A percentile compares a stretch with the other conserved stretches of the same genome.
Conservation (phyloP, 108 stramenopile species). For the Fragilaria radians region DNA sequence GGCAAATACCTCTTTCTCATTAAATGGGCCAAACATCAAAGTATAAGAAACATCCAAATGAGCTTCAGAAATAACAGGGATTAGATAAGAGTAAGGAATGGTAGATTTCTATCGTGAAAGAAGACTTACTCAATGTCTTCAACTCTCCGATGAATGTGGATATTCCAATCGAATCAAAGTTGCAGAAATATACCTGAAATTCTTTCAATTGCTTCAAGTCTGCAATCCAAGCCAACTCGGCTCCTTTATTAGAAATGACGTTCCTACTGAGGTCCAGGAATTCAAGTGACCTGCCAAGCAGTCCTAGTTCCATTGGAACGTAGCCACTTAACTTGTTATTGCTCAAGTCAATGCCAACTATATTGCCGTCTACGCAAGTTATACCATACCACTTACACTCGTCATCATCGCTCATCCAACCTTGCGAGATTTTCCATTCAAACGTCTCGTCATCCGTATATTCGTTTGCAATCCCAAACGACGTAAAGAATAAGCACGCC, state of each 20-base stretch:
- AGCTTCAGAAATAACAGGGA: too few species aligned
- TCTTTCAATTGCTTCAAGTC: background rate
- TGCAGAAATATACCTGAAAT: background rate
- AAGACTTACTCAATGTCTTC: constrained; percentile 1
- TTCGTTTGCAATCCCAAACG: constrained; percentile 4
- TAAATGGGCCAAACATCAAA: background rate
- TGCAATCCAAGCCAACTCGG: background rate
- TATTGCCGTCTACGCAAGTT: constrained; percentile 8
- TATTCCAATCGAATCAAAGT: background rate
- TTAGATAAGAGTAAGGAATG: too few species aligned
- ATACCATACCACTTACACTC: constrained; percentile 35
- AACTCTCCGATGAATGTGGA: background rate
- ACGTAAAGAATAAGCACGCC: constrained; percentile 14
- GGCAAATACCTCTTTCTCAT: background rate
- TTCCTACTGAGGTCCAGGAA: background rate
- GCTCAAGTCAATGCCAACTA: constrained; percentile 11
- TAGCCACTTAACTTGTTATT: background rate
- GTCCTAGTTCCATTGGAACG: constrained; percentile 1
- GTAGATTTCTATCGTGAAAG: too few species aligned
- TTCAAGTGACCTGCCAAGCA: background rate
- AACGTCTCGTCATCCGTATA: background rate
- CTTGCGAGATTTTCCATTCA: background rate
- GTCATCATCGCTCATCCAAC: constrained; percentile 14
- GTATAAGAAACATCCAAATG: constrained; percentile 4
- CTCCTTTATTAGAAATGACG: background rate